These are phyloP conservation scores for Cyberlindnera subsufficiens DNA, from an alignment of 805 yeast genomes.

Conservation along the genomic window DNA sequence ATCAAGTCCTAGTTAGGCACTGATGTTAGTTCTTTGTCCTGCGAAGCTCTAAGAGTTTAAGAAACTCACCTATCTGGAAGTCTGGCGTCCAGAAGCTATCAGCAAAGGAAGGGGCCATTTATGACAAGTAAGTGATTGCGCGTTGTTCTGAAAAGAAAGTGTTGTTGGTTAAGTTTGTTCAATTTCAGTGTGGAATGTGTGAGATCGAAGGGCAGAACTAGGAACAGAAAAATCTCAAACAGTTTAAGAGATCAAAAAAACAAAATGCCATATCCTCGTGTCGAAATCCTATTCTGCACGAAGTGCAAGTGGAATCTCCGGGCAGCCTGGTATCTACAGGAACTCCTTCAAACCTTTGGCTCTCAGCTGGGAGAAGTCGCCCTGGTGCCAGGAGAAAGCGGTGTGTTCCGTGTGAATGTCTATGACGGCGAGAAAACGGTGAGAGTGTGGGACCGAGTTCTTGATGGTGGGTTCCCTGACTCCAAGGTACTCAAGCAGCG, in stretches of 20 bases:
- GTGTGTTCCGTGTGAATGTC: constrained; percentile 57
- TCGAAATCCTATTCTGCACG: constrained; percentile 70
- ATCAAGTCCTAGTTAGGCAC: constrained; percentile 33
- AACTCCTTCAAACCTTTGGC: constrained; percentile 76
- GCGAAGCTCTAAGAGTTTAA: background rate
- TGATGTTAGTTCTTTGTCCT: background rate
- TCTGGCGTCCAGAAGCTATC: constrained; percentile 76
- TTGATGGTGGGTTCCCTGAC: constrained; percentile 79
- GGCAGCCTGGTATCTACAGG: constrained; percentile 86
- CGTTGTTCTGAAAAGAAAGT: background rate
- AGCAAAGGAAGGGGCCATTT: constrained; percentile 51
- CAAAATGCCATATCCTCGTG: constrained; percentile 41
- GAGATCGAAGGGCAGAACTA: background rate
- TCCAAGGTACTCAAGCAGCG: constrained; percentile 69
- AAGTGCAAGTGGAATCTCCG: constrained; percentile 85
- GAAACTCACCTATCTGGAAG: constrained; percentile 40
- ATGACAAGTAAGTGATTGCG: background rate
- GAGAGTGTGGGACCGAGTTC: constrained; percentile 56
- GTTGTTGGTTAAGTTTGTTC: background rate
- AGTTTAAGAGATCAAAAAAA: too few species aligned
- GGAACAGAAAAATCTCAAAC: too few species aligned
- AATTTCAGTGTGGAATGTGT: background rate
- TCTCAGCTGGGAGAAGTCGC: constrained; percentile 48
- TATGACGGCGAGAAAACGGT: constrained; percentile 27
- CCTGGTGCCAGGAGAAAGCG: constrained; percentile 42